A percentile compares a stretch with the other conserved stretches of the same genome.
Conservation (phyloP, 768 basidiomycete species). For the Naganishia antarctica region DNA sequence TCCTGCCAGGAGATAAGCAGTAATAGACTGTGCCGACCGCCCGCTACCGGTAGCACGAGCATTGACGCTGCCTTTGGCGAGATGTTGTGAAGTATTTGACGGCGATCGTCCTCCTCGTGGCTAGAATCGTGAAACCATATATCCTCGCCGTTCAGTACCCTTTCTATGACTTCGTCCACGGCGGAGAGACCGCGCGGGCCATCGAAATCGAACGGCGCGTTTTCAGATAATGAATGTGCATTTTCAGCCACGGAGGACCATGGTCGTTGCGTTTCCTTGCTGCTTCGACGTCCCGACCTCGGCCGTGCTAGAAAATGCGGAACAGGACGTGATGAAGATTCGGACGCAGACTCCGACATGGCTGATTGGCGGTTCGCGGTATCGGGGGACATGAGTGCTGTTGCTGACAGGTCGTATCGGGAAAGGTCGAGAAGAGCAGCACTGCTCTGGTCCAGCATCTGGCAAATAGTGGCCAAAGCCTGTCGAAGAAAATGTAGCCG, state of each 20-base stretch:
- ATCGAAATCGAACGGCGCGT: background rate
- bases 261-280: background rate
- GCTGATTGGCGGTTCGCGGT: background rate
- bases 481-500: background rate
- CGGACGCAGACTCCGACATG: background rate
- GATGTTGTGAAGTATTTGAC: background rate
- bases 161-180: background rate
- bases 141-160: background rate
- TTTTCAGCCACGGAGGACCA: background rate
- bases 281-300: background rate
- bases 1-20: background rate
- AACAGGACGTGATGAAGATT: background rate
- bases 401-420: background rate
- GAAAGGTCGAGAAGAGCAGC: slow-evolving; percentile 9
- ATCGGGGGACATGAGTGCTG: background rate
- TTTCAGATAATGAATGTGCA: background rate
- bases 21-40: background rate
- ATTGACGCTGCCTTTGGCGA: background rate
- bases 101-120: background rate
- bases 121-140: background rate
- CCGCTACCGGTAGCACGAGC: slow-evolving; percentile 1
- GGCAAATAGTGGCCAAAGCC: background rate
- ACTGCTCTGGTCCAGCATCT: background rate
- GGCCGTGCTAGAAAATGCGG: background rate
- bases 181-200: background rate